Evolutionary conservation across 1,284 basidiomycete genomes (phyloP).

Genomic region (Ustilago hordei): DNA sequence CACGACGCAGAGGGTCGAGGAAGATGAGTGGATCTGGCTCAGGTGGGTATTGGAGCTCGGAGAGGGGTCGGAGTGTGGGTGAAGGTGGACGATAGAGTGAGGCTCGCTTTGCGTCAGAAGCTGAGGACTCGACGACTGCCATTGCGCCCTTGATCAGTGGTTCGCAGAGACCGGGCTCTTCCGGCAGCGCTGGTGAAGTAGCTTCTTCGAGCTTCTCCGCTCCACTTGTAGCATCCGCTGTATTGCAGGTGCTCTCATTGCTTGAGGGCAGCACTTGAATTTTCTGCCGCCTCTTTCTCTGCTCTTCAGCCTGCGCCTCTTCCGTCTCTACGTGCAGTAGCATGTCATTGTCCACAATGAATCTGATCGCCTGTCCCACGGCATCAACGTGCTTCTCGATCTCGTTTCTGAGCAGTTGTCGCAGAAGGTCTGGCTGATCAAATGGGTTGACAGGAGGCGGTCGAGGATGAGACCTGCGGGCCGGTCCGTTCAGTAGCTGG

Average conservation of each 20-base stretch:
- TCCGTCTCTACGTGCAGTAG: conserved; percentile 83
- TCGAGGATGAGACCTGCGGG: conserved; percentile 52
- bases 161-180: conserved; percentile 14
- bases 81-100: conserved; percentile 50
- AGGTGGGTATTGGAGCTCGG: conserved; percentile 58
- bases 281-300: conserved; percentile 64
- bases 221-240: not conserved
- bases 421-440: conserved; percentile 62
- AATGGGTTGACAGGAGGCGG: conserved; percentile 63
- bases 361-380: conserved; percentile 90
- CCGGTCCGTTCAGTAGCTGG: conserved; percentile 3
- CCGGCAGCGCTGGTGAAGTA: not conserved
- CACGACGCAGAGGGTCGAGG: conserved; percentile 64
- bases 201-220: not conserved
- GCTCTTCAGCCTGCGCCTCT: conserved; percentile 81
- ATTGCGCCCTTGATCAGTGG: conserved; percentile 29
- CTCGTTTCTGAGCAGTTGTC: conserved; percentile 82
- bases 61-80: conserved; percentile 55
- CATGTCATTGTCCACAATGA: conserved; percentile 92
- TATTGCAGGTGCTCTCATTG: not conserved
- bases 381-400: conserved; percentile 91
- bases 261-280: conserved; percentile 37
- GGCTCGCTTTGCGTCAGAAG: not conserved
- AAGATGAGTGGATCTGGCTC: conserved; percentile 67
- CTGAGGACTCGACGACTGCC: conserved; percentile 17